A percentile compares a stretch with the other conserved stretches of the same genome.
phyloP scores from a whole-genome alignment of 108 stramenopile species.

The Chaetoceros muelleri region DNA sequence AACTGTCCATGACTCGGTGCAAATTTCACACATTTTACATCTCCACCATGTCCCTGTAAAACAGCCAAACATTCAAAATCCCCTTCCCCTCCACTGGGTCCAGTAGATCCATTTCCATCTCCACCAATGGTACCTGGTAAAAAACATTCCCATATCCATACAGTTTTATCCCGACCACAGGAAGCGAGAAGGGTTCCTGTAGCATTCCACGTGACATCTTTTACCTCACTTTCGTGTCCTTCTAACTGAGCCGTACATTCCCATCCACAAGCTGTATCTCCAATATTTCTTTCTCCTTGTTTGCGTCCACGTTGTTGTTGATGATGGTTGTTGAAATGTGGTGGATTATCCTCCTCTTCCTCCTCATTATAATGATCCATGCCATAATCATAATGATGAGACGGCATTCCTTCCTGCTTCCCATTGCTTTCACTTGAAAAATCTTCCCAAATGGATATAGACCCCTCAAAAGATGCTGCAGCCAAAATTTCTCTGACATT shows the following conservation, averaged over 20 bases:
- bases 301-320: constrained; percentile 4
- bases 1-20: constrained; percentile 64
- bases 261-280: constrained; percentile 18
- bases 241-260: constrained; percentile 79
- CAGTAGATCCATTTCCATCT: constrained; percentile 9
- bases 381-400: neutral
- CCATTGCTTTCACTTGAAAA: neutral
- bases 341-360: constrained; percentile 1
- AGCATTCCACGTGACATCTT: constrained; percentile 81
- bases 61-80: constrained; percentile 92
- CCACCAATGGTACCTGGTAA: constrained; percentile 65
- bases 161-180: constrained; percentile 94
- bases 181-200: constrained; percentile 87
- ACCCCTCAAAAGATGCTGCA: constrained; percentile 86
- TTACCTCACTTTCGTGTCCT: constrained; percentile 91
- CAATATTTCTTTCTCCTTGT: no score
- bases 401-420: neutral
- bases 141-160: constrained; percentile 97
- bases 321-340: neutral
- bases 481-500: constrained; percentile 49
- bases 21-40: constrained; percentile 90
- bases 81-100: constrained; percentile 16
- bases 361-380: neutral
- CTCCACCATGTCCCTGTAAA: constrained; percentile 89
- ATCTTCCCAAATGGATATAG: constrained; percentile 78